Percentiles rank a stretch among this genome's conserved stretches.
These are phyloP conservation scores for Tuber microsphaerosporum DNA, from an alignment of 495 filamentous ascomycete genomes.

Conservation along the genomic window DNA sequence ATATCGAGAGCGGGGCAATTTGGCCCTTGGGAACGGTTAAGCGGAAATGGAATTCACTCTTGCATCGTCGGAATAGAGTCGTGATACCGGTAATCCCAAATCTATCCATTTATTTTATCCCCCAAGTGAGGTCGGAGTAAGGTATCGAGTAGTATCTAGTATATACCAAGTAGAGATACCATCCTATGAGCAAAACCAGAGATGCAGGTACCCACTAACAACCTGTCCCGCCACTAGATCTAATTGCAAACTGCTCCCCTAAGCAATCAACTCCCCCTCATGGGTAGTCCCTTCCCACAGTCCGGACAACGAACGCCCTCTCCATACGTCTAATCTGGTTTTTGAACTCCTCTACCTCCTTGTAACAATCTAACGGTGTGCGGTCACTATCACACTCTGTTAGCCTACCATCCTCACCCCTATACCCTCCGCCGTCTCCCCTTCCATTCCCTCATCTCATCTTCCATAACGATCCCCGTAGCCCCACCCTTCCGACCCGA, in stretches of 20 bases:
- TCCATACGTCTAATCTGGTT: constrained; percentile 77
- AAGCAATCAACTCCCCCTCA: neutral
- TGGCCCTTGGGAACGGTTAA: neutral
- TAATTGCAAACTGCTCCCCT: neutral
- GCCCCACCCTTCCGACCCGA: neutral
- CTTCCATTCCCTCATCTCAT: constrained; percentile 7
- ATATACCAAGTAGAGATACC: neutral
- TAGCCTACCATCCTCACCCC: neutral
- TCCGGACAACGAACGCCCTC: constrained; percentile 76
- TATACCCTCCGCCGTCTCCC: neutral
- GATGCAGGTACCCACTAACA: neutral
- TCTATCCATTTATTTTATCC: neutral
- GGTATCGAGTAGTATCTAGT: neutral
- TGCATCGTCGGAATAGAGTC: neutral
- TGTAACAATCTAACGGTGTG: constrained; percentile 89
- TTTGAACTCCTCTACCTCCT: constrained; percentile 86
- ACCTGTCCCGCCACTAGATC: neutral
- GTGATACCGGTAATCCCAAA: neutral
- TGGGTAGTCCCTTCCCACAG: constrained; percentile 50
- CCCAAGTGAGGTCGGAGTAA: neutral
- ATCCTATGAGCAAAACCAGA: neutral
- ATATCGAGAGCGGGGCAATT: neutral
- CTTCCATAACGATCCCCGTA: neutral
- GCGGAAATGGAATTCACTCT: neutral
- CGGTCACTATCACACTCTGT: constrained; percentile 51